Percentiles rank a stretch among this genome's conserved stretches.
These are phyloP conservation scores for Orbilia blumenaviensis DNA, from an alignment of 2,329 filamentous ascomycete species.

Conservation along the genomic window DNA sequence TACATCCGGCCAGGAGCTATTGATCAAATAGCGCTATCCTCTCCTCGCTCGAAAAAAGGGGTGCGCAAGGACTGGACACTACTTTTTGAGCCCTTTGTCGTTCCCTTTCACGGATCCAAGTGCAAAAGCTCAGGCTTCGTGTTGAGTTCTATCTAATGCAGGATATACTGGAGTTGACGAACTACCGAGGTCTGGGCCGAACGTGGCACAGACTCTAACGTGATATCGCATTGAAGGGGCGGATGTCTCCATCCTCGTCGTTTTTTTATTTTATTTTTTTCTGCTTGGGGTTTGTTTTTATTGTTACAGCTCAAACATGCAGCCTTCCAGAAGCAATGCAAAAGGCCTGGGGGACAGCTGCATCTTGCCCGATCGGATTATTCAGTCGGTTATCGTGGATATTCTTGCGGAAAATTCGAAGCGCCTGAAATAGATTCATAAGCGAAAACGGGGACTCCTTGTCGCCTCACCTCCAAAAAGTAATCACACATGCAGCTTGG, in stretches of 20 bases:
- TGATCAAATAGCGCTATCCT: background rate
- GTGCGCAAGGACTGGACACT: background rate
- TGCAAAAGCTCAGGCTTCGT: background rate
- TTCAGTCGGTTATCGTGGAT: slow-evolving; percentile 54
- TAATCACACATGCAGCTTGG: slow-evolving; percentile 30
- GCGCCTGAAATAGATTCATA: slow-evolving; percentile 52
- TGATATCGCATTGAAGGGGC: slow-evolving; percentile 9
- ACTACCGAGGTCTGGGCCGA: slow-evolving; percentile 29
- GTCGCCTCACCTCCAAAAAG: slow-evolving; percentile 37
- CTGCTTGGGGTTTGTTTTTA: slow-evolving; percentile 1
- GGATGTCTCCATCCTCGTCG: background rate
- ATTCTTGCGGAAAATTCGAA: slow-evolving; percentile 53
- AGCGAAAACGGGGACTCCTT: slow-evolving; percentile 42
- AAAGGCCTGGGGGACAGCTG: slow-evolving; percentile 43
- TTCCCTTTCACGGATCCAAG: background rate
- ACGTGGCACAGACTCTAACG: slow-evolving; percentile 42
- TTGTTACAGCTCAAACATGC: slow-evolving; percentile 27
- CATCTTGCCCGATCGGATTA: slow-evolving; percentile 53
- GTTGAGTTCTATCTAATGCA: slow-evolving; percentile 9
- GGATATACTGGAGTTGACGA: slow-evolving; percentile 1
- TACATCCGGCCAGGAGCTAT: slow-evolving; percentile 19
- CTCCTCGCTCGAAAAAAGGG: slow-evolving; percentile 35
- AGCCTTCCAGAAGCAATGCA: slow-evolving; percentile 53
- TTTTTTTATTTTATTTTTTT: slow-evolving; percentile 3
- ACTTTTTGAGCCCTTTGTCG: slow-evolving; percentile 7